Conservation (phyloP, 441 rosid genomes). For the Syzygium syzygioides region DNA sequence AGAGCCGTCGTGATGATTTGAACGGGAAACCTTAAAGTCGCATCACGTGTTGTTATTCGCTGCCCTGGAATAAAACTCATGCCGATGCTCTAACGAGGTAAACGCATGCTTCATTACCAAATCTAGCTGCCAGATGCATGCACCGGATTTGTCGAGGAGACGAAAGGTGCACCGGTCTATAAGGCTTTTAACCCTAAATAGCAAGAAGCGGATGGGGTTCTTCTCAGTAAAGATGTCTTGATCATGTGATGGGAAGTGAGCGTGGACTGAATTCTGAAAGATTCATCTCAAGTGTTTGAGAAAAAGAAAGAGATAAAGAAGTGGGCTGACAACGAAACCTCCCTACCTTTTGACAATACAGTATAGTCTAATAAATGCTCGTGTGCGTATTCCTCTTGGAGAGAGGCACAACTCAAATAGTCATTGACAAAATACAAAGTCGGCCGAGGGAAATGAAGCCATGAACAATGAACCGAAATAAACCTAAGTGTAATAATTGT, state of each 20-base stretch:
- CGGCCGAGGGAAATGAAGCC: neutral
- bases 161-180: accelerated
- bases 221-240: neutral
- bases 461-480: neutral
- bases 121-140: neutral
- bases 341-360: neutral
- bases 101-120: neutral
- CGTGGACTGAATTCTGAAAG: neutral
- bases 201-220: neutral
- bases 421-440: neutral
- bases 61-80: neutral
- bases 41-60: neutral
- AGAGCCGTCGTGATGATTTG: neutral
- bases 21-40: neutral
- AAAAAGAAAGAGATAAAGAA: neutral
- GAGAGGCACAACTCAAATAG: neutral
- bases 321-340: neutral
- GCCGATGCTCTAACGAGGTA: neutral
- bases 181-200: neutral
- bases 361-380: neutral
- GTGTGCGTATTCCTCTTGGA: neutral
- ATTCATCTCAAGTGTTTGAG: neutral
- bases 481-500: neutral
- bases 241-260: neutral
- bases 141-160: neutral